Conservation (phyloP, 163 green algal species). For the Chloromonas sp. region DNA sequence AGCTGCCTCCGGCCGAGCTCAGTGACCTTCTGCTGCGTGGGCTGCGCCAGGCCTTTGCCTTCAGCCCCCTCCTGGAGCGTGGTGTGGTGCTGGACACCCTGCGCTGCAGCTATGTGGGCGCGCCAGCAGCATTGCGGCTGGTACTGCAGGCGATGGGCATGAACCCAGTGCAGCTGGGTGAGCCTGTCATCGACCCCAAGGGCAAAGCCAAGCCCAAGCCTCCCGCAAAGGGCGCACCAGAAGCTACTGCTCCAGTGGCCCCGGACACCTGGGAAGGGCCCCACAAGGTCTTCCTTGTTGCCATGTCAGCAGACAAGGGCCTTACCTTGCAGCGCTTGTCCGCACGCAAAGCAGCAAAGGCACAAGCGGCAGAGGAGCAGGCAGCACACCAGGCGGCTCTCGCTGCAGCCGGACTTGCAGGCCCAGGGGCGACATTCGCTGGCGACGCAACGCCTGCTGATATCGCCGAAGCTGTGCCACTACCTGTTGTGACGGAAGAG, state of each 20-base stretch:
- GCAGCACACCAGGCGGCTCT: not conserved
- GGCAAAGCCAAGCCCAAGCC: constrained; percentile 20
- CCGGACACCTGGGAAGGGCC: not conserved
- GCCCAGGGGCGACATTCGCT: no score
- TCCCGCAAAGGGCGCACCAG: constrained; percentile 10
- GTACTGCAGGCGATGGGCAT: constrained; percentile 41
- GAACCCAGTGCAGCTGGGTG: constrained; percentile 15
- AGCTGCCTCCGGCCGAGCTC: constrained; percentile 17
- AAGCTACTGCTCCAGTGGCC: not conserved
- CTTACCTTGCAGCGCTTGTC: not conserved
- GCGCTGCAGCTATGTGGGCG: constrained; percentile 24
- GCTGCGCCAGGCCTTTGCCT: constrained; percentile 30
- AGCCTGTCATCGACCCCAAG: constrained; percentile 21
- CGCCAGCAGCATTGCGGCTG: constrained; percentile 12
- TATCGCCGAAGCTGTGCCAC: not conserved
- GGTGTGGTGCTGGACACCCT: constrained; percentile 58
- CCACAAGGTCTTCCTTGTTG: not conserved
- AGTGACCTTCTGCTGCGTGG: constrained; percentile 25
- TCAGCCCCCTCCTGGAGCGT: constrained; percentile 25
- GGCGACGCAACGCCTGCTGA: not conserved
- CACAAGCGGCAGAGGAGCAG: not conserved
- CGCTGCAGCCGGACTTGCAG: no score
- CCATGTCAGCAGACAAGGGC: not conserved
- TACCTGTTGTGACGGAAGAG: not conserved
- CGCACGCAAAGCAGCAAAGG: not conserved